phyloP scores from a whole-genome alignment of 495 filamentous ascomycete species.

The Tuber aestivum region DNA sequence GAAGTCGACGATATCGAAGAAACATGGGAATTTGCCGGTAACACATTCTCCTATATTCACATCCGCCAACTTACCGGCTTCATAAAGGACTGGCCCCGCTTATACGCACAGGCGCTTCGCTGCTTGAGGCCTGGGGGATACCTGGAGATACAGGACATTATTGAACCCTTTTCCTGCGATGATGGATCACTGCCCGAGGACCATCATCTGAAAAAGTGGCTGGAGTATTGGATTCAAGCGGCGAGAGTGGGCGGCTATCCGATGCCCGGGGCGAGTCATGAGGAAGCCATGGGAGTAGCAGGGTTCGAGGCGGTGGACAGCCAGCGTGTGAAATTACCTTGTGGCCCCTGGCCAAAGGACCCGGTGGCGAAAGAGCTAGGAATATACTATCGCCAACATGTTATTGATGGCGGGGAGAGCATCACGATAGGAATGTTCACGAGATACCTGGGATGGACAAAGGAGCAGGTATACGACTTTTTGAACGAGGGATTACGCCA shows the following conservation, averaged over 20 bases:
- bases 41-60: conserved; percentile 46
- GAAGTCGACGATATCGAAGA: conserved; percentile 57
- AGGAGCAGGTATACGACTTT: conserved; percentile 6
- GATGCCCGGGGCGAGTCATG: background rate
- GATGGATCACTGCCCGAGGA: conserved; percentile 37
- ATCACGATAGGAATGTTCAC: conserved; percentile 49
- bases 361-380: conserved; percentile 47
- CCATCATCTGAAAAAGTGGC: background rate
- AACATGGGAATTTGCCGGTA: conserved; percentile 42
- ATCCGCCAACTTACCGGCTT: conserved; percentile 37
- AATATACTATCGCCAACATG: conserved; percentile 44
- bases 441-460: conserved; percentile 43
- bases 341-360: conserved; percentile 49
- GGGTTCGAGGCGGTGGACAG: conserved; percentile 47
- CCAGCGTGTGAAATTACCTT: conserved; percentile 46
- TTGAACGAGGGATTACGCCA: conserved; percentile 2
- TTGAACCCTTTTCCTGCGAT: conserved; percentile 43
- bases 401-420: conserved; percentile 47
- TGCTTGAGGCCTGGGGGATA: conserved; percentile 51
- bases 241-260: conserved; percentile 6
- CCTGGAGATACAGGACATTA: conserved; percentile 55
- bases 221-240: background rate
- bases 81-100: conserved; percentile 21
- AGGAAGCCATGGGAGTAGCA: conserved; percentile 21
- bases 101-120: conserved; percentile 24